Evolutionary conservation across 2,329 filamentous ascomycete species (phyloP), one percentile per base, ranked within the genome.

Genomic region (Sporothrix humicola): DNA sequence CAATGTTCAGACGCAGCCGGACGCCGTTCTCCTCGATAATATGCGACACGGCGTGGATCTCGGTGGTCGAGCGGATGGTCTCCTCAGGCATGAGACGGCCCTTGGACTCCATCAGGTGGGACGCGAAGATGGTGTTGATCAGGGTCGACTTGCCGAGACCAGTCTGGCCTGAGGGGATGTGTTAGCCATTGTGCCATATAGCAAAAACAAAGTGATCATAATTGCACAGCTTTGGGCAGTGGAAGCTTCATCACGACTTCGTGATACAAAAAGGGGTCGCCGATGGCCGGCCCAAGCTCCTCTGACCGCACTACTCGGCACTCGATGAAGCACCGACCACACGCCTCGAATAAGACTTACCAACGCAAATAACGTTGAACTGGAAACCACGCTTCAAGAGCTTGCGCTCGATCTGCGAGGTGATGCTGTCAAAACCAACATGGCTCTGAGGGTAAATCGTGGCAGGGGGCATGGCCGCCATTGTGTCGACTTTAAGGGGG

Each of bases 371-470:
- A 81, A 78, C 74, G 74, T 99, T 99, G 91, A 99, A 99, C 86
- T 99, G 96, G 86, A 99, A 99, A 80, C 96, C 96, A 86, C 96
- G 94, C 90, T 99, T 99, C 87, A 99, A 85, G 82, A 98, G 92
- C 92, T 99, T 99, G 87, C 93, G 93, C 91, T 99, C 96, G 80
- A 99, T 99, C 88, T 99, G 96, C 79, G 92, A 94, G 80, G 96
- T 99, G 89, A 99, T 99, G 88, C 94, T 98, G 88, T 99, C 96
- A 88, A 99, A 99, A 90, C 96, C 96, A 84, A 99, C 96, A 89
- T 98, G 96, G 92, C 92, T 97, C 84, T 96, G 92, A 81, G 96
- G 96, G 85, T 93, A 96, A 83, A 92, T 90, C 81, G 90, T 90
- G 80, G 89, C 86, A 81, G 90, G 82, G 80, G 91, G 90, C 89